phyloP scores from a whole-genome alignment of 768 basidiomycete genomes.

The Chlorophyllum brunneum region DNA sequence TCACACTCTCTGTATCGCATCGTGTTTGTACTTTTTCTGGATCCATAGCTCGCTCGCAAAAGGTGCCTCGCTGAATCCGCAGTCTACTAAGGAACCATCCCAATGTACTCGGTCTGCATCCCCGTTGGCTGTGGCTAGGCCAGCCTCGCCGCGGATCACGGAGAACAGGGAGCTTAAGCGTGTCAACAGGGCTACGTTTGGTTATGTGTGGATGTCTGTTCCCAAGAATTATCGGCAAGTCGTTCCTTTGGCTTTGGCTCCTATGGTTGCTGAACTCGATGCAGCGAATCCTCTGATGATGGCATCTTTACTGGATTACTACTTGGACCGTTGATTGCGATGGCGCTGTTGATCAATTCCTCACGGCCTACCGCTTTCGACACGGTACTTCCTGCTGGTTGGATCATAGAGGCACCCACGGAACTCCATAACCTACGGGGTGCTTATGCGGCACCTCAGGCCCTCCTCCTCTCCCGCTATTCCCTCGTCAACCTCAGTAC shows the following conservation, averaged over 20 bases:
- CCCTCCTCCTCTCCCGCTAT: constrained; percentile 65
- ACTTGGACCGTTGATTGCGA: constrained; percentile 78
- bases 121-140: constrained; percentile 16
- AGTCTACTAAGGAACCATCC: constrained; percentile 13
- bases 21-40: constrained; percentile 60
- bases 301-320: constrained; percentile 81
- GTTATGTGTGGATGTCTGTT: constrained; percentile 88
- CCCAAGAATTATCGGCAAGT: constrained; percentile 80
- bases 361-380: constrained; percentile 29
- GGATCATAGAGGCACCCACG: constrained; percentile 77
- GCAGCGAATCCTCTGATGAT: constrained; percentile 78
- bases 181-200: constrained; percentile 40
- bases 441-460: constrained; percentile 43
- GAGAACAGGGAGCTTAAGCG: constrained; percentile 46
- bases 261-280: constrained; percentile 8
- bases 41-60: constrained; percentile 48
- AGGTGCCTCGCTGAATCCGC: constrained; percentile 18
- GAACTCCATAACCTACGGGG: constrained; percentile 42
- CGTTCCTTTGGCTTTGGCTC: not conserved
- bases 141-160: constrained; percentile 37
- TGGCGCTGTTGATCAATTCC: constrained; percentile 59
- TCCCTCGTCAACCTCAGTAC: constrained; percentile 77
- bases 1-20: constrained; percentile 45
- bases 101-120: constrained; percentile 15
- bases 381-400: constrained; percentile 49